A percentile compares a stretch with the other conserved stretches of the same genome.
These are phyloP conservation scores for Cytospora paraplurivora DNA, from an alignment of 2,329 filamentous ascomycete species.

Conservation along the genomic window DNA sequence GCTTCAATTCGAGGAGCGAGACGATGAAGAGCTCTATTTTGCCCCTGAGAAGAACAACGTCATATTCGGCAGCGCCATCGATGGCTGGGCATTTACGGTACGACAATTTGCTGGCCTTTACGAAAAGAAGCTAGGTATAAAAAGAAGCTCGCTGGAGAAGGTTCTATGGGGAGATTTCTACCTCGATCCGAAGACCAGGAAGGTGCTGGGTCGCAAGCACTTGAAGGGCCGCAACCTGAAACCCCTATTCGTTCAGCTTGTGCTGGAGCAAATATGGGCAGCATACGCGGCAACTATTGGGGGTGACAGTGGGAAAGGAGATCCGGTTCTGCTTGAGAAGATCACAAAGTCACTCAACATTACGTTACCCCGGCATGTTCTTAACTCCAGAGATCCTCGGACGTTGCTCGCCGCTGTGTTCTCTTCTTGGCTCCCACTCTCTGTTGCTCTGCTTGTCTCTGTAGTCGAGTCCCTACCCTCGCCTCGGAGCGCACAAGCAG, in stretches of 20 bases:
- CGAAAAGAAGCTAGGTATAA: conserved; percentile 96
- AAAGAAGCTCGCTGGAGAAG: conserved; percentile 83
- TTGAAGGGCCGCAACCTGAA: conserved; percentile 89
- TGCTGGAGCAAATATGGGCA: conserved; percentile 94
- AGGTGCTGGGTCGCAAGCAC: conserved; percentile 87
- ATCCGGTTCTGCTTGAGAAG: conserved; percentile 82
- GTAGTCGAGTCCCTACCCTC: conserved; percentile 92
- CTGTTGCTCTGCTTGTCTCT: conserved; percentile 88
- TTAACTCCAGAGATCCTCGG: conserved; percentile 80
- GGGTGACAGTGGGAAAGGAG: conserved; percentile 79
- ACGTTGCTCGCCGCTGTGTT: conserved; percentile 86
- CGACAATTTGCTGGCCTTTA: conserved; percentile 92
- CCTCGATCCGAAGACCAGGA: conserved; percentile 94
- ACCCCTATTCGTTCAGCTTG: conserved; percentile 96
- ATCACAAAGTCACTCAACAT: conserved; percentile 91
- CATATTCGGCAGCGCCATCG: conserved; percentile 95
- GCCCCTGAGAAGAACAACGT: conserved; percentile 98
- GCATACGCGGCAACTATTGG: conserved; percentile 90
- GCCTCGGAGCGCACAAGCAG: conserved; percentile 75
- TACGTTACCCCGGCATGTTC: conserved; percentile 79
- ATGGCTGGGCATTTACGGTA: conserved; percentile 98
- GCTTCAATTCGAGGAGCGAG: conserved; percentile 79
- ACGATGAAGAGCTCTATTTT: conserved; percentile 97
- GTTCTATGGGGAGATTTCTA: conserved; percentile 98
- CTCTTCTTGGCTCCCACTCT: conserved; percentile 86